phyloP scores from a whole-genome alignment of 129 eudicot genomes.

The Escallonia rubra region DNA sequence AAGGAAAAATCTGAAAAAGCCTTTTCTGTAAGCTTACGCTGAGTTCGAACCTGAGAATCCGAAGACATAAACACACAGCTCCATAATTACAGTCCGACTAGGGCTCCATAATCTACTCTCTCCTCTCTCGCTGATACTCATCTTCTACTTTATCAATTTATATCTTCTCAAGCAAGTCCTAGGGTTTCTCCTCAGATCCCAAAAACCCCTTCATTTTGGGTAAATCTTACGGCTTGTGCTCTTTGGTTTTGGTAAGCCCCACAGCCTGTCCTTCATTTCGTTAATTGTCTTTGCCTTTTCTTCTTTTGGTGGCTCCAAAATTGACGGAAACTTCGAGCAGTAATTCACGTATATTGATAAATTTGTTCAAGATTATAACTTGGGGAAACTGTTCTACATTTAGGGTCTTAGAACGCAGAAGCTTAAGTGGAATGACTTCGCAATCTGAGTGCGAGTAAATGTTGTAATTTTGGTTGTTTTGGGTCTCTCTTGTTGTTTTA shows the following conservation, averaged over 20 bases:
- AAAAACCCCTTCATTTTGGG: not conserved
- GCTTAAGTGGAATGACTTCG: not conserved
- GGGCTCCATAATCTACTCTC: not conserved
- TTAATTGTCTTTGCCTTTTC: not conserved
- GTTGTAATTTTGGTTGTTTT: no score
- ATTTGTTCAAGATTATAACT: not conserved
- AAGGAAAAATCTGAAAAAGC: no score
- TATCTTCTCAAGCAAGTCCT: not conserved
- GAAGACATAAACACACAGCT: not conserved
- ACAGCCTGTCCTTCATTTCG: not conserved
- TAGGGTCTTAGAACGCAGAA: not conserved
- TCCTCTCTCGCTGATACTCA: not conserved
- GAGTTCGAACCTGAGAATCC: not conserved
- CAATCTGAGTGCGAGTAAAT: no score
- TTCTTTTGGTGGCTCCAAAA: not conserved
- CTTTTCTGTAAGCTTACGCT: not conserved
- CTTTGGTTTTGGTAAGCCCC: constrained; percentile 1
- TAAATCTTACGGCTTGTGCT: not conserved
- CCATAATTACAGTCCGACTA: not conserved
- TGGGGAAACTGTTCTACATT: not conserved
- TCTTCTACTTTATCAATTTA: not conserved
- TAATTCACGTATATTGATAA: not conserved
- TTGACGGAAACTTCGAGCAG: not conserved
- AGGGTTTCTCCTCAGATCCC: constrained; percentile 8
- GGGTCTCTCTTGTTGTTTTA: no score